Conservation (phyloP, 1,284 basidiomycete genomes). For the Somion occarium region DNA sequence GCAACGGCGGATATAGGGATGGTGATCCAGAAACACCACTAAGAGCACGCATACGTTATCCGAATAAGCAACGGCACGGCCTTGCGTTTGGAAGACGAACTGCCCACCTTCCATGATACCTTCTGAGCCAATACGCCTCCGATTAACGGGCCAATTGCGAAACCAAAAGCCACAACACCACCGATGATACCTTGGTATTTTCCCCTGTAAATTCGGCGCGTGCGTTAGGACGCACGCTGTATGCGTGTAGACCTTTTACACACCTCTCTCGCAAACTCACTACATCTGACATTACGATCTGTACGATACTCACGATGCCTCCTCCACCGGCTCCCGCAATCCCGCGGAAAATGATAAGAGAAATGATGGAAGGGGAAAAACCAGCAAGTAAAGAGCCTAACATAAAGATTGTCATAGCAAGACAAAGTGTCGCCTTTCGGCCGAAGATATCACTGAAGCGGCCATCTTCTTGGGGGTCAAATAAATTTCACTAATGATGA, state of each 20-base stretch:
- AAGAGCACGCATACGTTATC: too few relatives aligned
- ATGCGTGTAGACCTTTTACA: constrained; percentile 13
- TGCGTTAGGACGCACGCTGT: neutral
- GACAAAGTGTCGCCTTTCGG: constrained; percentile 58
- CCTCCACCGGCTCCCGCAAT: constrained; percentile 67
- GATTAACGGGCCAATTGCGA: constrained; percentile 52
- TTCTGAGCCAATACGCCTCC: constrained; percentile 56
- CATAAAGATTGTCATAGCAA: constrained; percentile 58
- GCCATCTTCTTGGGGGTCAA: constrained; percentile 34
- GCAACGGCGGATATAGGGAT: constrained; percentile 53
- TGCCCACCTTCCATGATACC: constrained; percentile 55
- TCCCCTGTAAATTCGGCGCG: constrained; percentile 30
- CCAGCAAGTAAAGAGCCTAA: constrained; percentile 57
- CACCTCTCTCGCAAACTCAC: constrained; percentile 57
- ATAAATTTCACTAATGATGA: neutral
- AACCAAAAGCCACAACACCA: constrained; percentile 44
- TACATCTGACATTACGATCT: constrained; percentile 64
- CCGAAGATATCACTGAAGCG: constrained; percentile 77
- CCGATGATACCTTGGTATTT: constrained; percentile 65
- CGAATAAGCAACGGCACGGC: too few relatives aligned
- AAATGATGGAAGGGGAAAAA: constrained; percentile 57
- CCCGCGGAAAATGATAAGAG: constrained; percentile 71
- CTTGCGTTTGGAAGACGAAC: neutral
- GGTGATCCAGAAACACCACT: constrained; percentile 69
- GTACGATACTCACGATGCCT: constrained; percentile 59